Evolutionary conservation across 441 rosid species (phyloP).

Genomic region (Geranium incanum): DNA sequence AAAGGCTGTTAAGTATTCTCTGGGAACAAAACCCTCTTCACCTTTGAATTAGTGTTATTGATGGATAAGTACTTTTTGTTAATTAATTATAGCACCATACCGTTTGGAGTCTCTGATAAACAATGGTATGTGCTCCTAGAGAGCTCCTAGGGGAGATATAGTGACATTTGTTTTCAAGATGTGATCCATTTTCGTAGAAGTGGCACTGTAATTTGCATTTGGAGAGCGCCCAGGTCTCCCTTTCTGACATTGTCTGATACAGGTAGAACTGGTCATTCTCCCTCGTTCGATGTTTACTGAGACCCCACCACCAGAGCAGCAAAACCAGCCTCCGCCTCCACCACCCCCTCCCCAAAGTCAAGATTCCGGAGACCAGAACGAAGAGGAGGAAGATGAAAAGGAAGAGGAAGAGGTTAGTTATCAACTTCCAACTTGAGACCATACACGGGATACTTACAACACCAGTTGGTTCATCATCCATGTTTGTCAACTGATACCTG

Average conservation of each 20-base stretch:
- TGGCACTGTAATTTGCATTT: no score
- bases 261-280: slow-evolving; percentile 98
- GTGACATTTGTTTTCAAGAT: not conserved
- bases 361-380: slow-evolving; percentile 70
- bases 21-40: slow-evolving; percentile 18
- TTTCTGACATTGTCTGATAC: slow-evolving; percentile 27
- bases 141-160: not conserved
- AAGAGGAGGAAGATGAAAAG: slow-evolving; percentile 70
- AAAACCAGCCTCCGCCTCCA: slow-evolving; percentile 92
- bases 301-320: slow-evolving; percentile 87
- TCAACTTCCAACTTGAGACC: slow-evolving; percentile 7
- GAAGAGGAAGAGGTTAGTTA: slow-evolving; percentile 69
- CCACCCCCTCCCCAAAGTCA: slow-evolving; percentile 88
- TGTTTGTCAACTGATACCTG: not conserved
- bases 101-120: not conserved
- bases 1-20: slow-evolving; percentile 76
- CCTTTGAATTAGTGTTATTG: not conserved
- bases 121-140: not conserved
- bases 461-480: not conserved
- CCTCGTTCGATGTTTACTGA: slow-evolving; percentile 78
- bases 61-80: not conserved
- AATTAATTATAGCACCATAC: not conserved
- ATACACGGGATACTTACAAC: not conserved
- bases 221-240: slow-evolving; percentile 5
- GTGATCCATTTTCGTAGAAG: not conserved